phyloP scores from a whole-genome alignment of 371 early-diverging fungal species.

The Conidiobolus incongruus region DNA sequence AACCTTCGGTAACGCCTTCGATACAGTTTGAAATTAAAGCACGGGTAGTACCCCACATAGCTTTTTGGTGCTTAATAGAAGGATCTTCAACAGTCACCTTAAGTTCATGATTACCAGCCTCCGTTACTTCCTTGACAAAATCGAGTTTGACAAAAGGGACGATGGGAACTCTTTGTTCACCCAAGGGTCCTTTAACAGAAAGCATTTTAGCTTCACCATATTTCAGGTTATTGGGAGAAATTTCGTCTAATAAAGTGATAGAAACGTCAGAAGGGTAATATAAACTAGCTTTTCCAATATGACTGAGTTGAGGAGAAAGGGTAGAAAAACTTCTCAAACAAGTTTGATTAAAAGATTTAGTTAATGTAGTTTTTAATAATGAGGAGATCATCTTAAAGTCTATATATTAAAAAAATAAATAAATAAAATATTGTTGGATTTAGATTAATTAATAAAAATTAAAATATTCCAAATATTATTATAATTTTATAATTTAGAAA shows the following conservation, averaged over 20 bases:
- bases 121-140: slow-evolving; percentile 14
- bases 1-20: slow-evolving; percentile 79
- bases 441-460: not conserved
- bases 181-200: slow-evolving; percentile 61
- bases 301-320: slow-evolving; percentile 20
- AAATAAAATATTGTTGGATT: too few species aligned
- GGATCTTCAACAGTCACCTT: slow-evolving; percentile 34
- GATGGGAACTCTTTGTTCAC: slow-evolving; percentile 45
- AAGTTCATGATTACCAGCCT: slow-evolving; percentile 22
- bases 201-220: slow-evolving; percentile 11
- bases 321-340: slow-evolving; percentile 14
- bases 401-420: too few species aligned
- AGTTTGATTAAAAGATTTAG: not conserved
- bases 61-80: slow-evolving; percentile 37
- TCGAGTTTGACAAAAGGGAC: slow-evolving; percentile 50
- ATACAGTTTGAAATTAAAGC: slow-evolving; percentile 69
- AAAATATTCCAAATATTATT: too few species aligned
- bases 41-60: slow-evolving; percentile 94
- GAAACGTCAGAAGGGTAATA: slow-evolving; percentile 36
- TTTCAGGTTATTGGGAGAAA: slow-evolving; percentile 8
- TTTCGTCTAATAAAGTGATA: slow-evolving; percentile 29
- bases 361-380: too few species aligned
- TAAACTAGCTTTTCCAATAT: slow-evolving; percentile 48
- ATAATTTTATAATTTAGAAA: too few species aligned
- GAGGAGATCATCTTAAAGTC: too few species aligned